Evolutionary conservation across 768 basidiomycete species (phyloP).

Genomic region (Leccinum variicolor): DNA sequence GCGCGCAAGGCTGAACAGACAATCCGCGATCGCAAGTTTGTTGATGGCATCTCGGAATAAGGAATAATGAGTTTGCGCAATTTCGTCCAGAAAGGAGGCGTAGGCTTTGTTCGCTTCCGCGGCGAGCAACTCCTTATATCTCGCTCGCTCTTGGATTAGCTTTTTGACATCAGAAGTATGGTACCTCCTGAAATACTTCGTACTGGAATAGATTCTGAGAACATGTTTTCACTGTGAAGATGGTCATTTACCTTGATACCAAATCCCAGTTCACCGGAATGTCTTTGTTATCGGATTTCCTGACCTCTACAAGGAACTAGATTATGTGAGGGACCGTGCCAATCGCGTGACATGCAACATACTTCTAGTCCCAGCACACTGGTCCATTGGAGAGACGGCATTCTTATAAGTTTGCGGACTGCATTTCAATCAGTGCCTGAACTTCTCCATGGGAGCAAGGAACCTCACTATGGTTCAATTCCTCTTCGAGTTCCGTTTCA

Average conservation of each 20-base stretch:
- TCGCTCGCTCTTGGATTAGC: conserved; percentile 69
- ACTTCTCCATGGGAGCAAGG: background rate
- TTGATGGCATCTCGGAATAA: conserved; percentile 72
- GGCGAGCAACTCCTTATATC: conserved; percentile 68
- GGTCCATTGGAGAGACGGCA: conserved; percentile 72
- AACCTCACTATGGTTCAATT: conserved; percentile 60
- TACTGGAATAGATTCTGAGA: conserved; percentile 41
- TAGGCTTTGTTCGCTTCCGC: conserved; percentile 67
- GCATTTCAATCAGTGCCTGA: conserved; percentile 1
- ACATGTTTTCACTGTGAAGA: background rate
- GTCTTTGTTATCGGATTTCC: conserved; percentile 47
- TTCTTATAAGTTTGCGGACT: conserved; percentile 72
- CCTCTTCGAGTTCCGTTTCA: conserved; percentile 68
- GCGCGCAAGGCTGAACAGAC: conserved; percentile 78
- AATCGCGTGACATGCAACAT: conserved; percentile 1
- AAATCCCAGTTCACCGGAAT: conserved; percentile 57
- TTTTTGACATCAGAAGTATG: conserved; percentile 63
- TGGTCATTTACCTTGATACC: conserved; percentile 52
- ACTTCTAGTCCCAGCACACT: conserved; percentile 71
- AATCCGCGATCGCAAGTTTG: conserved; percentile 82
- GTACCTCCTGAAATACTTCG: conserved; percentile 69
- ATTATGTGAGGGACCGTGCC: background rate
- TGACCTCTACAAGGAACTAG: conserved; percentile 80
- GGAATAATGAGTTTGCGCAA: conserved; percentile 63
- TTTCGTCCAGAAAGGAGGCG: conserved; percentile 64